Conservation (phyloP, 2,329 filamentous ascomycete genomes). For the Aspergillus pseudoglaucus region DNA sequence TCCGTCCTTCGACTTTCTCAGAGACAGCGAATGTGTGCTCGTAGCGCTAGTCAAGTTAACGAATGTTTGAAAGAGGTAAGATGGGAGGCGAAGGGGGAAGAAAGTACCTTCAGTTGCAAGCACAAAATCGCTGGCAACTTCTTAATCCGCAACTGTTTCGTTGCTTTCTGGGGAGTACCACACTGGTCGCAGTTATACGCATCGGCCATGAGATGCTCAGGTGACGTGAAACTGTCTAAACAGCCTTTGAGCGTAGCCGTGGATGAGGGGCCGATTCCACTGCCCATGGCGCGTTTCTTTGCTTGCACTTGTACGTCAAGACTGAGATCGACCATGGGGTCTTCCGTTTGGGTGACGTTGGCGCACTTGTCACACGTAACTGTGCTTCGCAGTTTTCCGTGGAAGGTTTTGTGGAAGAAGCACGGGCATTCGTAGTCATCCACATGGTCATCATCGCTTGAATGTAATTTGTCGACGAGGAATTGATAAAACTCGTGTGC, state of each 20-base stretch:
- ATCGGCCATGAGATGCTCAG: constrained; percentile 66
- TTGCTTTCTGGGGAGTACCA: constrained; percentile 65
- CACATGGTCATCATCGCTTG: constrained; percentile 64
- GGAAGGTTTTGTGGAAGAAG: constrained; percentile 90
- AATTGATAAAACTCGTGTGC: constrained; percentile 98
- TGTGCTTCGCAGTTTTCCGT: constrained; percentile 81
- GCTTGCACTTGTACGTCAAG: constrained; percentile 74
- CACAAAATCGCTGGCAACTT: constrained; percentile 81
- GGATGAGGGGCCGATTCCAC: constrained; percentile 28
- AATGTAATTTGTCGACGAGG: constrained; percentile 83
- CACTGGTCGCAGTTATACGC: constrained; percentile 84
- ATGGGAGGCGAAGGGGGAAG: not conserved
- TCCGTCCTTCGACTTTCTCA: constrained; percentile 79
- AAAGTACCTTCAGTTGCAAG: constrained; percentile 77
- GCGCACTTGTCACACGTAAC: constrained; percentile 86
- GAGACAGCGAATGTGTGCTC: constrained; percentile 69
- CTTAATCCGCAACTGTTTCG: constrained; percentile 77
- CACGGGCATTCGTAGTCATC: constrained; percentile 65
- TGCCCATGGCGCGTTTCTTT: constrained; percentile 42
- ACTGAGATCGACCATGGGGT: constrained; percentile 86
- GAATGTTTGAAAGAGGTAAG: not conserved
- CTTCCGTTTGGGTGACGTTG: constrained; percentile 72
- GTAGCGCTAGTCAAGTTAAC: constrained; percentile 46
- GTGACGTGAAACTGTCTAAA: constrained; percentile 78
- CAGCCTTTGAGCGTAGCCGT: constrained; percentile 63